Base-by-base conservation (phyloP, 106 monocot species). In the Vanilla planifolia region DNA sequence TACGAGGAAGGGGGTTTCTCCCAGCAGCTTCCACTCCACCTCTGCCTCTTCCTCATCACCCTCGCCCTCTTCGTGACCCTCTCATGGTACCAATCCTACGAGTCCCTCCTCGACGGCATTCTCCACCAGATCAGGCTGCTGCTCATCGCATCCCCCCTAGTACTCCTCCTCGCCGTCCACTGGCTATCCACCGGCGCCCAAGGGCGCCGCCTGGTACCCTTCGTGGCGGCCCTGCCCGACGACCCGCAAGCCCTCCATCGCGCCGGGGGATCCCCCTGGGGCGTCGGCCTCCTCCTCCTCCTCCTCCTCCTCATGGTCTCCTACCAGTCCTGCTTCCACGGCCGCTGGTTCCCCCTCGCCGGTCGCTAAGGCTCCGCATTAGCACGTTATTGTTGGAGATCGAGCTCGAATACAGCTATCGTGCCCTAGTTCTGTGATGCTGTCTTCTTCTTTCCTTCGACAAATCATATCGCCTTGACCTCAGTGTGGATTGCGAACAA, bases 221-320 rank as follows among this genome's bases (percentile, higher is more conserved):
- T 75, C 48, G 13, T 74, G 19, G 14, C 66, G 15, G 24, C 48
- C 16, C 37, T 66, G 51, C 56, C 67, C 1, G 33, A 43, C 4
- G 78, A 82, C 46, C 62, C 63, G 50, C 79, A 88, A 19, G 33
- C 71, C 8, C 65, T 81, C 37, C 78, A 78, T 28, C 41, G 68
- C 2, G 82, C 69, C 59, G 72, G 86, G 0, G 86, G 82, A 1
- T 83, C 84, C 10, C 83, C 88, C 2, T 89, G 77, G 84, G 88
- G 88, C 20, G 74, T 89, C 40, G 77, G 55, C n/a, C 21, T 80
- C 19, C 37, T 84, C 3, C 77, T 89, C 20, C 61, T 80, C 14
- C 39, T 80, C 17, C 68, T 89, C 39, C 6, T 90, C 39, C 46
- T 81, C 62, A 79, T 91, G 90, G 62, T 86, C 43, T 91, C 90